These are phyloP conservation scores for Cercospora sesami DNA, from an alignment of 2,329 filamentous ascomycete species.

Conservation along the genomic window DNA sequence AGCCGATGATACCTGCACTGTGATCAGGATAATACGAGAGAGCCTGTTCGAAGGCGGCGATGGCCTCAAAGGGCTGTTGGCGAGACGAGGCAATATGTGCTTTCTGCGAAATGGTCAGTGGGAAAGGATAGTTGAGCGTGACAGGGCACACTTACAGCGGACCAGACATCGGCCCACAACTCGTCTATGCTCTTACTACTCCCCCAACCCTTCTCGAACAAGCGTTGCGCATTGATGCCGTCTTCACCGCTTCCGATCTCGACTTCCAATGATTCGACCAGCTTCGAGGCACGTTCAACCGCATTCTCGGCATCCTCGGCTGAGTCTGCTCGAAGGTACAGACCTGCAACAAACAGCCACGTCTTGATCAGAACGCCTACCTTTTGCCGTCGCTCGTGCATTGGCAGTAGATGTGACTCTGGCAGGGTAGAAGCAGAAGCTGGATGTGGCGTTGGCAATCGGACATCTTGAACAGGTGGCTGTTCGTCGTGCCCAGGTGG, in stretches of 20 bases:
- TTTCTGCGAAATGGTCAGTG: constrained; percentile 49
- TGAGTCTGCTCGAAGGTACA: constrained; percentile 81
- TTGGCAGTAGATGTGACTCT: constrained; percentile 52
- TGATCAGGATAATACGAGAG: constrained; percentile 79
- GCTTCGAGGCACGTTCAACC: constrained; percentile 75
- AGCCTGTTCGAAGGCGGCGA: constrained; percentile 77
- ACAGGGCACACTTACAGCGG: constrained; percentile 62
- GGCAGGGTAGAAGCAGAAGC: constrained; percentile 38
- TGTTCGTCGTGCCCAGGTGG: constrained; percentile 45
- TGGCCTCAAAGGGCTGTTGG: constrained; percentile 65
- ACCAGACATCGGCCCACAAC: constrained; percentile 78
- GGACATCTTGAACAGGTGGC: constrained; percentile 46
- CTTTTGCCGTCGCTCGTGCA: constrained; percentile 57
- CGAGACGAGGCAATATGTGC: constrained; percentile 67
- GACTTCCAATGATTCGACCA: constrained; percentile 69
- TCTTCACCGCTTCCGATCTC: constrained; percentile 61
- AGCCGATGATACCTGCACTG: constrained; percentile 72
- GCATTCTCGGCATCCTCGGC: constrained; percentile 78
- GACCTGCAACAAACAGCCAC: constrained; percentile 85
- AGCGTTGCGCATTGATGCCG: constrained; percentile 59
- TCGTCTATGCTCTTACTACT: constrained; percentile 78
- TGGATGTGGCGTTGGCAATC: constrained; percentile 45
- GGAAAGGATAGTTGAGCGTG: neutral
- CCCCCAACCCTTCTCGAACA: constrained; percentile 71
- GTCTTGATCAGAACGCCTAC: constrained; percentile 68